phyloP scores from a whole-genome alignment of 192 early-diverging fungal species.

The Umbelopsis sp. region DNA sequence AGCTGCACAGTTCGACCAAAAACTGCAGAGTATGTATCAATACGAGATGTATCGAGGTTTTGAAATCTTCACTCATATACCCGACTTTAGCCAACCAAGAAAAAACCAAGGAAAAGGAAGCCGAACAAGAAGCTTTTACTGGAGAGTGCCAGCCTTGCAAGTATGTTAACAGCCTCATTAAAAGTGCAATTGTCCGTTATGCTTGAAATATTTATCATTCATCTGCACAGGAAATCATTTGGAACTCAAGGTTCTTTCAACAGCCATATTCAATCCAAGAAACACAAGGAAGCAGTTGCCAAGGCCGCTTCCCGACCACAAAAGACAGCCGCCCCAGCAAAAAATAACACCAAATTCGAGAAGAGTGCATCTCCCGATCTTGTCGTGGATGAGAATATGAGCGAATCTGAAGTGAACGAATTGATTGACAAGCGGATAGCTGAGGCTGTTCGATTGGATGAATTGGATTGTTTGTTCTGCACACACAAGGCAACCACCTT shows the following conservation, averaged over 20 bases:
- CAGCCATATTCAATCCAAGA: conserved; percentile 93
- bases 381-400: conserved; percentile 52
- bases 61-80: neutral
- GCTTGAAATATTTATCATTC: neutral
- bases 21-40: conserved; percentile 55
- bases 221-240: conserved; percentile 35
- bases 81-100: neutral
- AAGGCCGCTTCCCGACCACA: conserved; percentile 30
- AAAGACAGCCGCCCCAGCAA: conserved; percentile 32
- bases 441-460: conserved; percentile 63
- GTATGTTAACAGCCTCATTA: conserved; percentile 22
- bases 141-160: conserved; percentile 55
- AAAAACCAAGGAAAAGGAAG: conserved; percentile 59
- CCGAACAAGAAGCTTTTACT: conserved; percentile 43
- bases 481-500: conserved; percentile 61
- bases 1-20: conserved; percentile 79
- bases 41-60: neutral
- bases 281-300: conserved; percentile 84
- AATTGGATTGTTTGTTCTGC: conserved; percentile 94
- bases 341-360: conserved; percentile 38
- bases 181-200: neutral
- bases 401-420: conserved; percentile 61
- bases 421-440: conserved; percentile 87
- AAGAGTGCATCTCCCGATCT: conserved; percentile 34
- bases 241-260: conserved; percentile 78